Base-by-base conservation (phyloP, 108 stramenopile genomes). In the Fistulifera solaris region DNA sequence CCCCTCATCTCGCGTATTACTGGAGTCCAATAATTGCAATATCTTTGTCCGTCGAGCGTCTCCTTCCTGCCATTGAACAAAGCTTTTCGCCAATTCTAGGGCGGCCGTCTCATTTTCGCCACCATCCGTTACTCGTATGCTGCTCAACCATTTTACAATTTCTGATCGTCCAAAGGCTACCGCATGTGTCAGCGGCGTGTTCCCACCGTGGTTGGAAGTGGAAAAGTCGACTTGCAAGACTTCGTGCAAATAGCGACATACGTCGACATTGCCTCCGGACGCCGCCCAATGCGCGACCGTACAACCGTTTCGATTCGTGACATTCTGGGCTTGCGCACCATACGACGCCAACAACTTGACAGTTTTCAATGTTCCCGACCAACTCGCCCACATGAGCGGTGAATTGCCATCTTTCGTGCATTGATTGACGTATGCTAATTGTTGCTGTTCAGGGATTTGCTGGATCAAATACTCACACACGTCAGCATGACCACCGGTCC, bases 311-410 rank as follows among this genome's bases (percentile, higher is more conserved):
- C 81, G 65, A 66, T 89, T 89, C 22, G 59, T 42, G 4, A 70
- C 48, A 38, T 38, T 40, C 18, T 52, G 49, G 16, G 71, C 25
- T 54, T 85, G 71, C 0, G 87, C 83, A 22, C 87, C 61, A 65
- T 76, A 62, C 12, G 77, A 55, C 6, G 85, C 63, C 45, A 89
- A 51, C 8, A 89, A 53, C 62, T 85, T 85, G 15, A 84, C 82
- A 18, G 78, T 67, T 31, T 83, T 83, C 27, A 83, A 52, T 5
- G 76, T 81, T 16, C 76, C 74, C 40, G 83, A 82, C 87, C 87
- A 89, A 1, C 78, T 67, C n/a, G 73, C 74, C 87, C 87, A 89
- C 87, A 89, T 89, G 40, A 89, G 62, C 1, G 81, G 71, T 2
- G 83, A 76, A 62, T 89, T 89, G 6, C 87, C 83, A 70, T 89